These are phyloP conservation scores for Dryas integrifolia DNA, from an alignment of 331 rosid species.

Conservation along the genomic window DNA sequence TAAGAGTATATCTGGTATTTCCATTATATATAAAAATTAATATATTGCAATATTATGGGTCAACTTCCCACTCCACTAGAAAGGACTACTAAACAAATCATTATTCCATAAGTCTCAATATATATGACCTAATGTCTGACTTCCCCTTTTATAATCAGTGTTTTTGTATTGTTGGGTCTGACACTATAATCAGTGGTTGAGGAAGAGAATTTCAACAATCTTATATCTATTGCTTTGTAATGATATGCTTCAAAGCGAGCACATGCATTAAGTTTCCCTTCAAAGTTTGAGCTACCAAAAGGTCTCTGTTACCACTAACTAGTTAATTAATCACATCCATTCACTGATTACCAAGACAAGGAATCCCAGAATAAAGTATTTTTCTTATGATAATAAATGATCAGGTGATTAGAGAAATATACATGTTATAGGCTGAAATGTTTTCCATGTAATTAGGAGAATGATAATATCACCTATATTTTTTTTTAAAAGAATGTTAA, in stretches of 20 bases:
- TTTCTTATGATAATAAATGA: too few species aligned
- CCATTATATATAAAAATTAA: not conserved
- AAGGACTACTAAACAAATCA: slow-evolving; percentile 9
- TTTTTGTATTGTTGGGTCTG: too few species aligned
- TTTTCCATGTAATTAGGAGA: too few species aligned
- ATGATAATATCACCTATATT: too few species aligned
- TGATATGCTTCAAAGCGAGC: too few species aligned
- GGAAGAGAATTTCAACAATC: slow-evolving; percentile 10
- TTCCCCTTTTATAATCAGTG: not conserved
- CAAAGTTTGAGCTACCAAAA: too few species aligned
- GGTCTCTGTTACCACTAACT: not conserved
- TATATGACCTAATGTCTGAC: slow-evolving; percentile 29
- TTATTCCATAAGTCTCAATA: slow-evolving; percentile 16
- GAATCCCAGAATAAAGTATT: too few species aligned
- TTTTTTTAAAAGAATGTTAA: too few species aligned
- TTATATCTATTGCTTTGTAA: not conserved
- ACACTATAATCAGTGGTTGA: slow-evolving; percentile 17
- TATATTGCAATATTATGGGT: slow-evolving; percentile 19
- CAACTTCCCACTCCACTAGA: slow-evolving; percentile 35
- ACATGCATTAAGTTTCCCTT: too few species aligned
- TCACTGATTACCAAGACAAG: not conserved
- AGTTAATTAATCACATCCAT: not conserved
- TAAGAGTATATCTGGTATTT: slow-evolving; percentile 8
- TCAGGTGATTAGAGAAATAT: too few species aligned
- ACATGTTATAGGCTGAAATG: too few species aligned